phyloP scores from a whole-genome alignment of 116 monocot species.

The Posidonia oceanica region DNA sequence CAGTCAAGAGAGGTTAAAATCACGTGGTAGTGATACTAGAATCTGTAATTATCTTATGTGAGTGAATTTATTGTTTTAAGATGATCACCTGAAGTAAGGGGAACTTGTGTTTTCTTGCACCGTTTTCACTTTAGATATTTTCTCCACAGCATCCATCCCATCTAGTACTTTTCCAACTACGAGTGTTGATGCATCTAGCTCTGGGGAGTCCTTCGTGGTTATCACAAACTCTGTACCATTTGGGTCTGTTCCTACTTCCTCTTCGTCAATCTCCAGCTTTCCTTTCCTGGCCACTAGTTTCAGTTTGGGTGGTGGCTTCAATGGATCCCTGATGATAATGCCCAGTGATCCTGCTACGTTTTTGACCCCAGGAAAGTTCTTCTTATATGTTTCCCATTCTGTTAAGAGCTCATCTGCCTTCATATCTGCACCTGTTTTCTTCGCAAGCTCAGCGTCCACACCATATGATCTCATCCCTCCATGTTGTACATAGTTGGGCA shows the following conservation, averaged over 20 bases:
- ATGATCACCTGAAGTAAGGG: slow-evolving; percentile 69
- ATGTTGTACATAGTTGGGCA: slow-evolving; percentile 58
- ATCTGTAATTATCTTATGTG: background rate
- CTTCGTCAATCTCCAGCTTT: slow-evolving; percentile 57
- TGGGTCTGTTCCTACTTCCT: slow-evolving; percentile 42
- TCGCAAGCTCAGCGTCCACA: slow-evolving; percentile 45
- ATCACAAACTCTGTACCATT: slow-evolving; percentile 85
- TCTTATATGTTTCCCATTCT: slow-evolving; percentile 26
- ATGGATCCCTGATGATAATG: slow-evolving; percentile 56
- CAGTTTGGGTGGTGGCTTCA: slow-evolving; percentile 45
- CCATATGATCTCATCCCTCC: slow-evolving; percentile 63
- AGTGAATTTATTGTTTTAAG: background rate
- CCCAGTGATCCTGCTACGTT: slow-evolving; percentile 48
- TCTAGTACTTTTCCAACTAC: slow-evolving; percentile 53
- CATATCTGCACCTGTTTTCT: slow-evolving; percentile 11
- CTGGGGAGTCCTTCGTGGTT: slow-evolving; percentile 40
- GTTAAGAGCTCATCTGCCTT: slow-evolving; percentile 16
- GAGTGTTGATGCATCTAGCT: slow-evolving; percentile 39
- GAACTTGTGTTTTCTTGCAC: slow-evolving; percentile 63
- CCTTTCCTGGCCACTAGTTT: slow-evolving; percentile 69
- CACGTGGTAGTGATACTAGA: background rate
- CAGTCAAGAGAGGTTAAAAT: background rate
- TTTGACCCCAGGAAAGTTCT: slow-evolving; percentile 20
- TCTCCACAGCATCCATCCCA: slow-evolving; percentile 68
- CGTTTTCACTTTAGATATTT: slow-evolving; percentile 31